These are phyloP conservation scores for Boletellus dicymbophilus DNA, from an alignment of 1,284 basidiomycete genomes.

Conservation along the genomic window DNA sequence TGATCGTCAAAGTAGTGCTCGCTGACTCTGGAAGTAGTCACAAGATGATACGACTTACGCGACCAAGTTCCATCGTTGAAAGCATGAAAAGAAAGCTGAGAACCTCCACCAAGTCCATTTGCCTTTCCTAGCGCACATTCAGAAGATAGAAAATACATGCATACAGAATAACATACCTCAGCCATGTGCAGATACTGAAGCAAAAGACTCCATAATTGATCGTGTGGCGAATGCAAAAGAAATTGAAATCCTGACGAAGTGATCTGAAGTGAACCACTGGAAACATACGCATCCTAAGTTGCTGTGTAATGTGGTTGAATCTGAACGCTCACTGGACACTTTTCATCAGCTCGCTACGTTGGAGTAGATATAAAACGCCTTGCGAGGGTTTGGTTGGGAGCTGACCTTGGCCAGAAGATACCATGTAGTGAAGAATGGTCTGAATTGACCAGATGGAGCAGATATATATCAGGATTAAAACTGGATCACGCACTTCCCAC, in stretches of 20 bases:
- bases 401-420: slow-evolving; percentile 84
- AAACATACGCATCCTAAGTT: slow-evolving; percentile 15
- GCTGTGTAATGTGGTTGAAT: not conserved
- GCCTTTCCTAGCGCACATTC: slow-evolving; percentile 57
- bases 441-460: slow-evolving; percentile 4
- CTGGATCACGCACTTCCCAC: slow-evolving; percentile 80
- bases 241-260: slow-evolving; percentile 98
- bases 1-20: slow-evolving; percentile 34
- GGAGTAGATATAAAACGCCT: slow-evolving; percentile 82
- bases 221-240: slow-evolving; percentile 93
- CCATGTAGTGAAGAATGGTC: slow-evolving; percentile 99
- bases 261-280: slow-evolving; percentile 71
- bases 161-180: slow-evolving; percentile 51
- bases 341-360: slow-evolving; percentile 88
- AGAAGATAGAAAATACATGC: slow-evolving; percentile 3
- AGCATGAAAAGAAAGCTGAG: slow-evolving; percentile 95
- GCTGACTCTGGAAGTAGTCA: not conserved
- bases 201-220: slow-evolving; percentile 96
- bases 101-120: slow-evolving; percentile 93
- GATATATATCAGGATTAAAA: not conserved
- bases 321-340: slow-evolving; percentile 49
- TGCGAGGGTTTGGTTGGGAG: slow-evolving; percentile 71
- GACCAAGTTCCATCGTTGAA: slow-evolving; percentile 90
- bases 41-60: slow-evolving; percentile 47
- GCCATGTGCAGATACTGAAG: slow-evolving; percentile 87